Evolutionary conservation across 352 stramenopile genomes (phyloP), one percentile per base, ranked within the genome.

Genomic region (Phytophthora pistaciae): DNA sequence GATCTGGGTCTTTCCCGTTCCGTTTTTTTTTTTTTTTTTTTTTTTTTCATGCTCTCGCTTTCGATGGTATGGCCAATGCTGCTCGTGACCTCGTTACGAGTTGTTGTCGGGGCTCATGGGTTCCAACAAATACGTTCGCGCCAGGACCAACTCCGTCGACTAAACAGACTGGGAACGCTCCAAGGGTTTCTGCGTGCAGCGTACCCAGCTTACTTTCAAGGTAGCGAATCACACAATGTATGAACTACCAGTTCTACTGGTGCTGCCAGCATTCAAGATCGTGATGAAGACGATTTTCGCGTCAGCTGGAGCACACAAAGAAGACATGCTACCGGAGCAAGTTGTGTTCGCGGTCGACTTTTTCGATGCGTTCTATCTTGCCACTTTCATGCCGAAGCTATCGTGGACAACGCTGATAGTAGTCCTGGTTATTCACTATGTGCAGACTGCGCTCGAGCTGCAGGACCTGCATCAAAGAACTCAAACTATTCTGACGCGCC

Each of bases 361-460:
- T 25, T 73, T 73, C 36, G 54, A 73, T 5, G 66, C 66, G 1
- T 66, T 73, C 36, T 73, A 68, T 25, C 54, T 68, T 8, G 58
- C 66, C 3, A 56, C 59, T 5, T 73, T 68, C 16, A 68, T 73
- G 23, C 52, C 62, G 10, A 64, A 27, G 0, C 21, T 68, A 11
- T 73, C 66, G 1, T 23, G 31, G 1, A 23, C 23, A 14, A 29
- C 50, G 18, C 14, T 72, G 25, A 23, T 33, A 7, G 29, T 2
- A 14, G 31, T 68, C 0, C 44, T 72, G 58, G 23, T 33, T 5
- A 23, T 58, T 2, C 57, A 72, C 36, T 38, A 64, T n/a, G 8
- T 54, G 5, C 52, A 72, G 20, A 68, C 40, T 10, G 66, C 42
- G 42, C 7, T 49, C 10, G 66, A 67, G 3, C 9, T 72, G 18